Evolutionary conservation across 2,329 filamentous ascomycete species (phyloP), one percentile per base, ranked within the genome.

Genomic region (Nannizzia gypsea): DNA sequence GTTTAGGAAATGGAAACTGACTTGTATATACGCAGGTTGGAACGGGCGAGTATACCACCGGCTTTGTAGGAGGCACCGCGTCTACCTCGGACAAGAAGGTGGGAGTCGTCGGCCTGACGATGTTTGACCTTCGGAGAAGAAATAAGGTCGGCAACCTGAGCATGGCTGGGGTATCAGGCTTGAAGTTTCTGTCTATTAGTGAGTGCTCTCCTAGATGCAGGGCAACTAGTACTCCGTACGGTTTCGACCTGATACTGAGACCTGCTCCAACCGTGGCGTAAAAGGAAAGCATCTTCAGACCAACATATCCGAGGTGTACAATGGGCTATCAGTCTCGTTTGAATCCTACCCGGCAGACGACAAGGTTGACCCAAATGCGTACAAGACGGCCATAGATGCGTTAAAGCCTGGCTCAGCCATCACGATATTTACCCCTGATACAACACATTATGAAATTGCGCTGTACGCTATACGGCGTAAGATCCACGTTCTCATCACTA

Each of bases 21-120:
- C 61, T 13, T 13, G 59, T 22, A 58, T 36, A 50, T 20, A 31
- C 22, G 56, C 62, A 86, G 87, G 83, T 96, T 61, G 91, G 91
- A 65, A 96, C 91, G 9, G 92, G 91, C 69, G 91, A 96, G 81
- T 96, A 96, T 80, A 96, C 92, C 68, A 96, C 92, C 48, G 91
- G 91, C 61, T 96, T 93, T 67, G 90, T 96, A 60, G 90, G 89
- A 61, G 86, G 85, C 62, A 87, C 86, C 62, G 87, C 85, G 57
- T 95, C 90, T 3, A 86, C 83, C 9, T 95, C 90, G 56, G 92
- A 96, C 80, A 96, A 96, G 79, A 96, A 96, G 75, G 88, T 96
- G 56, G 91, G 92, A 61, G 92, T 96, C 8, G 91, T 96, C 17
- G 91, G 89, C 44, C 77, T 96, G 71, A 92, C 89, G 24, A 79